Evolutionary conservation across 768 basidiomycete species (phyloP).

Genomic region (Suillus luteus): DNA sequence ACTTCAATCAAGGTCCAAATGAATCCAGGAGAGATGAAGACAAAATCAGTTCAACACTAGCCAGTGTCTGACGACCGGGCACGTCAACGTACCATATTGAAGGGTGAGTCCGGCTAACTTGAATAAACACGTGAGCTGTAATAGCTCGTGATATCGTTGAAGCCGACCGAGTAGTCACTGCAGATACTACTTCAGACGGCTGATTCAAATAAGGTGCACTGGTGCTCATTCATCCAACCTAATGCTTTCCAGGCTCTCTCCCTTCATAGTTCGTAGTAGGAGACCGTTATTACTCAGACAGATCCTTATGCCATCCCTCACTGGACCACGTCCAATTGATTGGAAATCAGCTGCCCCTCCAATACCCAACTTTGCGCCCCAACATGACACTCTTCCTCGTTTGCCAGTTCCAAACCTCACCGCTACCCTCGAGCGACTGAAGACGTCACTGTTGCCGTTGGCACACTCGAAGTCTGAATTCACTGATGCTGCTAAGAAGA

Average conservation of each 20-base stretch:
- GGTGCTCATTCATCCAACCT: neutral
- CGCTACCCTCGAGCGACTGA: constrained; percentile 68
- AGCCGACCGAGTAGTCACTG: neutral
- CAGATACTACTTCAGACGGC: neutral
- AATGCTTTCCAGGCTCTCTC: neutral
- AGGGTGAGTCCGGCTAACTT: neutral
- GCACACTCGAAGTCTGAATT: constrained; percentile 66
- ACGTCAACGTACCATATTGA: no score
- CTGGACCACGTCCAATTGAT: constrained; percentile 45
- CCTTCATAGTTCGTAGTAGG: no score
- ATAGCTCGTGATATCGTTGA: neutral
- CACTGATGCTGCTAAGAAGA: constrained; percentile 52
- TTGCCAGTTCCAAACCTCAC: constrained; percentile 77
- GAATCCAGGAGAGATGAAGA: no score
- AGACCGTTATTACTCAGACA: neutral
- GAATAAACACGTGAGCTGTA: neutral
- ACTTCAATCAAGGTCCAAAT: no score
- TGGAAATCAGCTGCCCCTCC: constrained; percentile 78
- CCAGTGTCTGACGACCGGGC: no score
- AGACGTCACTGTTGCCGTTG: constrained; percentile 71
- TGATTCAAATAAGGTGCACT: neutral
- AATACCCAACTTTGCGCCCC: constrained; percentile 65
- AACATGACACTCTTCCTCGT: constrained; percentile 55
- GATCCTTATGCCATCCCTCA: constrained; percentile 13
- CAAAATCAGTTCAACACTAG: no score